A percentile compares a stretch with the other conserved stretches of the same genome.
Evolutionary conservation across 768 basidiomycete genomes (phyloP).

Genomic region (Lentinula lateritia): DNA sequence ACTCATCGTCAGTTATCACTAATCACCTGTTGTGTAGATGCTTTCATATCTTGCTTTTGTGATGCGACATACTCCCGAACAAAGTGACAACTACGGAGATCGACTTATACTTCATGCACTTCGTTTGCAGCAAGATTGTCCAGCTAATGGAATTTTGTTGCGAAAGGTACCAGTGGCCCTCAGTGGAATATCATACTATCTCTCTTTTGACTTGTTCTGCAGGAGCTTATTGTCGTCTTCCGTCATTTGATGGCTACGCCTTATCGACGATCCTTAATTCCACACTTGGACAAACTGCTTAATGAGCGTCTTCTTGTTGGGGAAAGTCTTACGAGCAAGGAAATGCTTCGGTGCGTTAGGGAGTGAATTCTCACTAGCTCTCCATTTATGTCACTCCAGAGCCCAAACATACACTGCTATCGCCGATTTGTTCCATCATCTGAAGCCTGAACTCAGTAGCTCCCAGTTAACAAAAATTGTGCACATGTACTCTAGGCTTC

Average conservation of each 20-base stretch:
- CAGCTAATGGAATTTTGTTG: slow-evolving; percentile 73
- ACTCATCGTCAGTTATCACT: background rate
- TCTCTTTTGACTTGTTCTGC: slow-evolving; percentile 9
- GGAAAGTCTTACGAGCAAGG: slow-evolving; percentile 74
- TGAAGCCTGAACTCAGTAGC: slow-evolving; percentile 75
- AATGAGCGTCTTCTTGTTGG: slow-evolving; percentile 90
- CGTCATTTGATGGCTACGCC: slow-evolving; percentile 81
- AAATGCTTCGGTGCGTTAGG: slow-evolving; percentile 65
- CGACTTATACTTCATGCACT: slow-evolving; percentile 74
- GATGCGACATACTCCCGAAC: slow-evolving; percentile 49
- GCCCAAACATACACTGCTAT: slow-evolving; percentile 81
- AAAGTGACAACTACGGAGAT: slow-evolving; percentile 73
- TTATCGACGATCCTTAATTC: slow-evolving; percentile 72
- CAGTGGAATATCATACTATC: background rate
- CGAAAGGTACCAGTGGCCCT: slow-evolving; percentile 53
- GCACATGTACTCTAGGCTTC: slow-evolving; percentile 78
- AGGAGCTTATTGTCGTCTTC: slow-evolving; percentile 92
- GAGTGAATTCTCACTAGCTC: background rate
- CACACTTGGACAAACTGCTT: slow-evolving; percentile 83
- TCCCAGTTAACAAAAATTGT: slow-evolving; percentile 74
- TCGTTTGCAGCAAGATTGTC: slow-evolving; percentile 91
- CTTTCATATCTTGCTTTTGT: slow-evolving; percentile 91
- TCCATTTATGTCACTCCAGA: slow-evolving; percentile 28
- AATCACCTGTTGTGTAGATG: slow-evolving; percentile 44
- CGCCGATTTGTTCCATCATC: slow-evolving; percentile 90